Evolutionary conservation across 352 stramenopile genomes (phyloP).

Genomic region (Elongisporangium prolatum): DNA sequence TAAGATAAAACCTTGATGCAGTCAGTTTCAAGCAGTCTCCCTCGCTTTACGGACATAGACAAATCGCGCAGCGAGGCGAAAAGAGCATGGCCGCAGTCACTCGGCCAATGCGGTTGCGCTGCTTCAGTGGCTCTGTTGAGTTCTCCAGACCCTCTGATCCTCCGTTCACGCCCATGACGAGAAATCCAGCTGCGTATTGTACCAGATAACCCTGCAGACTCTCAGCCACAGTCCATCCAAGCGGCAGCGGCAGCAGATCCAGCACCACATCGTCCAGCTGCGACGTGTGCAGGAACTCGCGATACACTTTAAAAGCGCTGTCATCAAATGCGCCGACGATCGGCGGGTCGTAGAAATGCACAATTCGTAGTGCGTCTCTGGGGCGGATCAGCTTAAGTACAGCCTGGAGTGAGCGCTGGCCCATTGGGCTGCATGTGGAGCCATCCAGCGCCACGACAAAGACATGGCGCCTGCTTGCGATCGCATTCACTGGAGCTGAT

Average conservation of each 20-base stretch:
- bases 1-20: not conserved
- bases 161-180: conserved; percentile 42
- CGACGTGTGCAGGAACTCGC: conserved; percentile 20
- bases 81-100: conserved; percentile 42
- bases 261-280: not conserved
- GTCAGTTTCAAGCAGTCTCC: not conserved
- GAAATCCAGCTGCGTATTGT: conserved; percentile 29
- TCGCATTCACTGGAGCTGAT: conserved; percentile 40
- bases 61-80: conserved; percentile 47
- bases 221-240: conserved; percentile 29
- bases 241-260: not conserved
- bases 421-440: conserved; percentile 4
- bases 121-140: not conserved
- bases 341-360: conserved; percentile 58
- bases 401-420: conserved; percentile 33
- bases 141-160: conserved; percentile 4
- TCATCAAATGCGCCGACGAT: conserved; percentile 31
- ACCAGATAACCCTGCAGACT: conserved; percentile 50
- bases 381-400: conserved; percentile 54
- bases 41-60: conserved; percentile 35
- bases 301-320: conserved; percentile 26
- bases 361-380: conserved; percentile 33
- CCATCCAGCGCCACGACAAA: conserved; percentile 57
- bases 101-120: conserved; percentile 20
- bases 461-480: conserved; percentile 30